Evolutionary conservation across 306 rosid genomes (phyloP).

Genomic region (Cercis canadensis): DNA sequence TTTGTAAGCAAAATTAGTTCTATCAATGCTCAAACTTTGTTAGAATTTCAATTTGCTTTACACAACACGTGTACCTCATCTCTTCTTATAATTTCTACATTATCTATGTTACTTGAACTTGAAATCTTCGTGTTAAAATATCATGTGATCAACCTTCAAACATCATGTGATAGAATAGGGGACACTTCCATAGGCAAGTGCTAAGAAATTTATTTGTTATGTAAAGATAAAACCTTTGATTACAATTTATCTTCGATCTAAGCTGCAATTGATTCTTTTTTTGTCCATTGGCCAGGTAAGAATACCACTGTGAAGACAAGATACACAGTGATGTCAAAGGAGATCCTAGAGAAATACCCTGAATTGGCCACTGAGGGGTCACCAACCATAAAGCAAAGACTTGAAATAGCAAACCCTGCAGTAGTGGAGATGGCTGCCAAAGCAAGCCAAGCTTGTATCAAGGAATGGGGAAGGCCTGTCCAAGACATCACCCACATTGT

Average conservation of each 20-base stretch:
- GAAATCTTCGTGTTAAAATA: too few species aligned
- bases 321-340: slow-evolving; percentile 98
- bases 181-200: neutral
- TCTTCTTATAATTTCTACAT: too few species aligned
- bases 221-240: neutral
- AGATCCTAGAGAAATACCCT: slow-evolving; percentile 84
- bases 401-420: slow-evolving; percentile 86
- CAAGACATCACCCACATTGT: slow-evolving; percentile 85
- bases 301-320: slow-evolving; percentile 97
- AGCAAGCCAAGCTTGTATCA: slow-evolving; percentile 82
- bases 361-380: slow-evolving; percentile 86
- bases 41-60: too few species aligned
- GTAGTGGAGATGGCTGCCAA: slow-evolving; percentile 87
- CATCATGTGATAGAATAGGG: too few species aligned
- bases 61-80: too few species aligned
- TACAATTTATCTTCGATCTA: neutral
- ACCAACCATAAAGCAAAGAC: slow-evolving; percentile 81
- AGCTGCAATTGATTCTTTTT: neutral
- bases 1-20: slow-evolving; percentile 65
- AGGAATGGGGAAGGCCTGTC: slow-evolving; percentile 85
- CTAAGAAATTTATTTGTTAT: neutral
- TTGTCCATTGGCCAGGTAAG: slow-evolving; percentile 60
- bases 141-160: too few species aligned
- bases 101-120: too few species aligned
- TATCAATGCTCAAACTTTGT: slow-evolving; percentile 1